Conservation (phyloP, 2,329 filamentous ascomycete species). For the Orbilia javanica region DNA sequence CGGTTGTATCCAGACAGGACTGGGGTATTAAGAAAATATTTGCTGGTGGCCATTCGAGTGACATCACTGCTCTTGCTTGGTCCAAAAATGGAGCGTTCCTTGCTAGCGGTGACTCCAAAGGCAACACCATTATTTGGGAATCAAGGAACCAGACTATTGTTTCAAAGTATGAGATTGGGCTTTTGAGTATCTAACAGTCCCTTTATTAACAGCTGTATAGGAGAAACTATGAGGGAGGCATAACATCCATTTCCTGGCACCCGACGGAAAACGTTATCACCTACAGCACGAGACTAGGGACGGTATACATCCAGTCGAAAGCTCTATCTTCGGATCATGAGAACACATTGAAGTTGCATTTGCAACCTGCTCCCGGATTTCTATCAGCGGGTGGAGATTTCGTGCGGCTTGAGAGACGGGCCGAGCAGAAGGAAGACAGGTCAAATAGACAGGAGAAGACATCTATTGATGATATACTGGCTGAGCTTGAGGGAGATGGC, state of each 20-base stretch:
- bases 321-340: constrained; percentile 74
- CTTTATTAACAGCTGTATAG: not conserved
- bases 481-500: constrained; percentile 68
- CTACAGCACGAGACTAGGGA: constrained; percentile 91
- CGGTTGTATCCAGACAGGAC: constrained; percentile 87
- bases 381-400: constrained; percentile 63
- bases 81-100: constrained; percentile 93
- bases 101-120: constrained; percentile 76
- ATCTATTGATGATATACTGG: constrained; percentile 67
- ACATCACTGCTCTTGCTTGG: constrained; percentile 90
- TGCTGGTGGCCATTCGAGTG: constrained; percentile 80
- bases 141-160: constrained; percentile 86
- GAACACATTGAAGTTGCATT: constrained; percentile 71
- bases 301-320: constrained; percentile 88
- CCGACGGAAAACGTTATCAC: constrained; percentile 87
- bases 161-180: constrained; percentile 67
- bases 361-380: constrained; percentile 77
- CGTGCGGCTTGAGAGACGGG: constrained; percentile 34
- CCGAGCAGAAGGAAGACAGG: constrained; percentile 18
- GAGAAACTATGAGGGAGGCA: constrained; percentile 77
- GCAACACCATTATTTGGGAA: constrained; percentile 85
- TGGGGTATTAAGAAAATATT: constrained; percentile 90
- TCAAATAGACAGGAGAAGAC: constrained; percentile 35
- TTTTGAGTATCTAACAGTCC: not conserved
- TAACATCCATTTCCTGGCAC: constrained; percentile 91